Evolutionary conservation across 2,329 filamentous ascomycete genomes (phyloP), one percentile per base, ranked within the genome.

Genomic region (Akanthomyces uredinophilus): DNA sequence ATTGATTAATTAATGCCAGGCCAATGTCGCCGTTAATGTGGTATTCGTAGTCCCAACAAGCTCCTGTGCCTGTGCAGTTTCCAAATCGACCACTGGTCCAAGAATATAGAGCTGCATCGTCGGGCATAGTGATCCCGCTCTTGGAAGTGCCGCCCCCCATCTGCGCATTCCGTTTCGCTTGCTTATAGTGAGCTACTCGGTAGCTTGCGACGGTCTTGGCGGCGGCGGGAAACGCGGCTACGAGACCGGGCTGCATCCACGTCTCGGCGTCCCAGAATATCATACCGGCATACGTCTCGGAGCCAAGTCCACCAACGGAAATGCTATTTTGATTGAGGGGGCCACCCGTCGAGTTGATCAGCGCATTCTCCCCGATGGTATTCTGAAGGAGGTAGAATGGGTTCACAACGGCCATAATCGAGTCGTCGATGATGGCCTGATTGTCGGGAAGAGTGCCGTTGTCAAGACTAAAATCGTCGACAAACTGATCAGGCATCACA

Each of bases 31-130:
- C 87, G 66, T 89, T 89, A 50, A 90, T 67, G 67, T 90, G 87
- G 66, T 90, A 90, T 68, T 90, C 80, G 67, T 90, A 90, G 70
- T 89, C 87, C 69, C 85, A 87, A 71, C 87, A 90, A 5, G 82
- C 79, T 1, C 82, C 82, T 3, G 81, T 82, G 3, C 77, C 81
- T 0, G 87, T 69, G 66, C 87, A 90, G 67, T 90, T 89, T 4
- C 87, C 87, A 67, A 79, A 86, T 2, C 87, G 77, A 8, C 83
- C 86, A 66, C 83, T 86, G 0, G 86, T 89, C 87, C 87, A 90
- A 1, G 87, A 81, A 68, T 83, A 90, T 1, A 86, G 80, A 20
- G 67, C 66, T 5, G 64, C 75, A 57, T 71, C 66, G 1, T 77
- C 71, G 1, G 81, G 82, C 68, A 86, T 88, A 8, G 73, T 74